Evolutionary conservation across 768 basidiomycete species (phyloP), one percentile per base, ranked within the genome.

Genomic region (Cystobasidium onofrii): DNA sequence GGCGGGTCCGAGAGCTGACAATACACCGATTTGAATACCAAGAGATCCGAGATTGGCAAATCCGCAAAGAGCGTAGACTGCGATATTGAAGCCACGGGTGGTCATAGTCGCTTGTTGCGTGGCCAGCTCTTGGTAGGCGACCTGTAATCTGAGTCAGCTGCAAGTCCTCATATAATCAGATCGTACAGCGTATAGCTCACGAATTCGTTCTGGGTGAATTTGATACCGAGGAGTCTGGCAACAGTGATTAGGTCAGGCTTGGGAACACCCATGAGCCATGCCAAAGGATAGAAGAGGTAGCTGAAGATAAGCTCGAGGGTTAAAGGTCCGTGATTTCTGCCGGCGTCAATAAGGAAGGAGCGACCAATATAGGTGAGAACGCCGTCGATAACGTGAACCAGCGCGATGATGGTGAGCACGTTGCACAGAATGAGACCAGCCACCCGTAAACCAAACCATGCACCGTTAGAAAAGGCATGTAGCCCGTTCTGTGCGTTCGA

Each of bases 231-330:
- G 20, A 93, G 85, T 77, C 88, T 86, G 27, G 91, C 85, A 41
- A 95, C 90, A 39, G 83, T 84, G 60, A 93, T 83, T 76, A 95
- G 76, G 55, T 77, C 73, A 18, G 44, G 36, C 39, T 55, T 52
- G 36, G 52, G 62, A 18, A 52, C 54, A 81, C 83, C 85, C 74
- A 87, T 82, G 83, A 92, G 87, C 84, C 92, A 92, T 0, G 89
- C 86, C 75, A 95, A 75, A 31, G 92, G 92, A 82, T 94, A 94
- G 83, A 90, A 89, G 77, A 93, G 81, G 82, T 96, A 94, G 46
- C 90, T 88, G 74, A 93, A 82, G 77, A 92, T 85, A 74, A 94
- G 86, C 80, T 94, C 87, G 27, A 96, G 84, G 1, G 91, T 93
- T 67, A 94, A 86, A 0, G 85, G 84, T 78, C 89, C 86, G 25